Base-by-base conservation (phyloP, 73 alveolate species). In the Halteria grandinella region DNA sequence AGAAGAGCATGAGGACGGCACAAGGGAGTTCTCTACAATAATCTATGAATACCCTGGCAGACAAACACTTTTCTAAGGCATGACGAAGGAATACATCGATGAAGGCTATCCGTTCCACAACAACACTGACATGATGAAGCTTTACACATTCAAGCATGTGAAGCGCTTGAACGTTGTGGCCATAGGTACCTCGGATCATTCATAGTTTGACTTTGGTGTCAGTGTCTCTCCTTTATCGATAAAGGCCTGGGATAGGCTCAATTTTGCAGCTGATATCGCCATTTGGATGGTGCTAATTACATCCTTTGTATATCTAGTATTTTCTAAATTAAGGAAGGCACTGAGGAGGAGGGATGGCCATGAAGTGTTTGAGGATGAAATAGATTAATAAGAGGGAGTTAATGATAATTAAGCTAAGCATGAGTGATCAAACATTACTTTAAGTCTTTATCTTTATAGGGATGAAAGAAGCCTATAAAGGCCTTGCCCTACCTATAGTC, bases 1-100 rank as follows among this genome's bases (percentile, higher is more conserved):
- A 17, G 80, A 66, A 47, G 63, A 66, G 41, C 63, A 66, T 66
- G 17, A 28, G 27, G 80, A 66, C 47, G 80, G 80, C 15, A 25
- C 58, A 28, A 10, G 66, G 25, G 80, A 66, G 31, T 66, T 45
- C 21, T 66, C 80, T 11, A 66, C 80, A 7, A 44, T 66, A 66
- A 66, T 66, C 7, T 66, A 66, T 32, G 80, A 66, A 66, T 44
- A n/a, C 1, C 80, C 80, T 5, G 45, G n/a, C n/a, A n/a, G 24
- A 27, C 80, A 66, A 17, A 37, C 43, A 3, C 23, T 66, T 2
- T 66, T 44, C n/a, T 12, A 18, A 5, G 80, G 80, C 4, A 4
- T 66, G 32, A 52, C 39, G 10, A 4, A 7, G 20, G 64, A 66
- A 25, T n/a, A 23, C 20, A n/a, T 23, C 10, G 60, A 17, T 12